Evolutionary conservation across 192 early-diverging fungal species (phyloP), one percentile per base, ranked within the genome.

Genomic region (Phycomyces nitens): DNA sequence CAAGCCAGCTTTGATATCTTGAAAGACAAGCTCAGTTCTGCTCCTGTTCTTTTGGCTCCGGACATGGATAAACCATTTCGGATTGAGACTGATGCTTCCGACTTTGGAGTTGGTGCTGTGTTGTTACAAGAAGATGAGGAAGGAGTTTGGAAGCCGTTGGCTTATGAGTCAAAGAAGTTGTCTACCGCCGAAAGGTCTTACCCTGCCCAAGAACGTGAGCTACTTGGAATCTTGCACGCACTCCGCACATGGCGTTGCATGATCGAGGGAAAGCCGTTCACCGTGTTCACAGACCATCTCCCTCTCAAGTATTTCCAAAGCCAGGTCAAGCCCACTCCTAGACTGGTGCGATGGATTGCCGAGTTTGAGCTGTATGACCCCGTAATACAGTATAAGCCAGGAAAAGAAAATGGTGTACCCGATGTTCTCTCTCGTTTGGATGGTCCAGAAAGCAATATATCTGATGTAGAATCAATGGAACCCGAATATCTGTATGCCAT

Each of bases 131-230:
- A 55, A 49, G 39, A 59, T 20, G 10, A 24, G 0, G 3, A 34
- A 3, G 15, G 16, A 18, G 16, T 5, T 0, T 50, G 77, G 23
- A 58, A 53, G 22, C 75, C 75, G 0, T 42, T 73, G 0, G 75
- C 70, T 0, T 77, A 62, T 58, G 69, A 71, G 56, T 70, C 65
- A 14, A 60, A 65, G 27, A 72, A 72, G 21, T 49, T 70, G n/a
- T 53, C 49, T 3, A 21, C 50, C 26, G 76, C 63, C 62, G 24
- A 69, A 68, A 15, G 51, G 21, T 65, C 67, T 4, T 73, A 73
- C 27, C 66, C 69, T 11, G 51, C 61, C 14, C 61, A 63, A 54
- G 34, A 63, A 22, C 3, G 52, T 6, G 61, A 63, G 38, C 27
- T 63, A 3, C 39, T 63, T 6, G 61, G 26, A 20, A 54, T 63